Evolutionary conservation across 192 early-diverging fungal species (phyloP).

Genomic region (Coemansia sp.): DNA sequence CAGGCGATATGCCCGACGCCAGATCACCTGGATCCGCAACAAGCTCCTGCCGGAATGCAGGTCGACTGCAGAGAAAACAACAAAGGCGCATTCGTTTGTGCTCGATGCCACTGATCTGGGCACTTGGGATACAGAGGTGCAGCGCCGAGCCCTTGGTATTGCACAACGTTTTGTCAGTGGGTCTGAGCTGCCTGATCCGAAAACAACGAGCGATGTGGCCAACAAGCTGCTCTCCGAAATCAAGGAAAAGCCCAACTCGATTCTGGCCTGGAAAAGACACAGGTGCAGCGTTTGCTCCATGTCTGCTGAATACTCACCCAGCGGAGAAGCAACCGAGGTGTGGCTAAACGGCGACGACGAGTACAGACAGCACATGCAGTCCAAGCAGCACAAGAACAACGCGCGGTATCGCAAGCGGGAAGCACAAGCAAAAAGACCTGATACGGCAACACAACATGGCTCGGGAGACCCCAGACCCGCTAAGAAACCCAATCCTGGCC

Average conservation of each 20-base stretch:
- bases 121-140: slow-evolving; percentile 59
- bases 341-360: slow-evolving; percentile 73
- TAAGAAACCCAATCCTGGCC: background rate
- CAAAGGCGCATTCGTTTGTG: slow-evolving; percentile 57
- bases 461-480: background rate
- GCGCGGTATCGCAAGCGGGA: slow-evolving; percentile 34
- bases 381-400: slow-evolving; percentile 64
- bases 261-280: slow-evolving; percentile 65
- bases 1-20: slow-evolving; percentile 80
- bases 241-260: slow-evolving; percentile 27
- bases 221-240: slow-evolving; percentile 28
- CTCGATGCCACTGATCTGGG: slow-evolving; percentile 69
- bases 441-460: background rate
- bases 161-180: slow-evolving; percentile 44
- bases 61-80: slow-evolving; percentile 24
- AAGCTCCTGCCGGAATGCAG: slow-evolving; percentile 49
- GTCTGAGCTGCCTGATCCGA: slow-evolving; percentile 16
- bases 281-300: slow-evolving; percentile 69
- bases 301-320: slow-evolving; percentile 33
- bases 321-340: slow-evolving; percentile 42
- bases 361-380: slow-evolving; percentile 72
- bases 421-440: slow-evolving; percentile 5
- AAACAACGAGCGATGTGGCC: slow-evolving; percentile 22
- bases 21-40: slow-evolving; percentile 52
- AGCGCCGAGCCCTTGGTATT: slow-evolving; percentile 56